Base-by-base conservation (phyloP, 2,329 filamentous ascomycete genomes). In the Neonectria sp. region DNA sequence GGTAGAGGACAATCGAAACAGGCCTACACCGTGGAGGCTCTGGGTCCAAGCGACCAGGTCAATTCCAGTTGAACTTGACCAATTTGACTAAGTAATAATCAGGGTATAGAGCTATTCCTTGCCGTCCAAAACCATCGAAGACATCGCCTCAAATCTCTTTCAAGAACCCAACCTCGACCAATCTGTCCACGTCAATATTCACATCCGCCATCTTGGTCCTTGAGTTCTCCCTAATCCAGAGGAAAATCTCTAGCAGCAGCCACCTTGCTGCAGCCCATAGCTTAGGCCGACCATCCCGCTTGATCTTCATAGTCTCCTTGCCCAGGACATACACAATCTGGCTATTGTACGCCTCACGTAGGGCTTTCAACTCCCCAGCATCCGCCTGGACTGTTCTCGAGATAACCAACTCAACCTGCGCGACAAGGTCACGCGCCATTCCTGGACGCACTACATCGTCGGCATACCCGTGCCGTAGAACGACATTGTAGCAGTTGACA, bases 391-490 rank as follows among this genome's bases (percentile, higher is more conserved):
- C 87, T 31, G 93, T 85, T 1, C 90, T 73, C 1, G 83, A 80
- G 0, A 85, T 52, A 3, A 53, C 90, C 3, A 93, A 33, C 25
- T 53, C 51, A 24, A 24, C 57, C 25, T 40, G 40, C n/a, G 15
- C 29, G 6, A 53, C 52, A 27, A 66, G 84, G 64, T 92, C 87
- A 0, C 87, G 87, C 0, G 87, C 90, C 56, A 94, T 84, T 24
- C 51, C 51, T 3, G 51, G 51, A 3, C 51, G 51, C 2, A 53
- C 29, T 13, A 93, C 86, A 67, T 91, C 86, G 72, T 94, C 92
- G 77, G 87, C 91, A 77, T 91, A 94, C 1, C 92, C 92, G 73
- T 93, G 90, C 12, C 91, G 87, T 3, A 92, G 84, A 2, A 91
- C 88, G 8, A 94, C 81, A 4, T 90, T 87, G 76, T 93, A 93